Percentiles rank a stretch among this genome's conserved stretches.
phyloP scores from a whole-genome alignment of 331 rosid species.

The Quercus lobata region DNA sequence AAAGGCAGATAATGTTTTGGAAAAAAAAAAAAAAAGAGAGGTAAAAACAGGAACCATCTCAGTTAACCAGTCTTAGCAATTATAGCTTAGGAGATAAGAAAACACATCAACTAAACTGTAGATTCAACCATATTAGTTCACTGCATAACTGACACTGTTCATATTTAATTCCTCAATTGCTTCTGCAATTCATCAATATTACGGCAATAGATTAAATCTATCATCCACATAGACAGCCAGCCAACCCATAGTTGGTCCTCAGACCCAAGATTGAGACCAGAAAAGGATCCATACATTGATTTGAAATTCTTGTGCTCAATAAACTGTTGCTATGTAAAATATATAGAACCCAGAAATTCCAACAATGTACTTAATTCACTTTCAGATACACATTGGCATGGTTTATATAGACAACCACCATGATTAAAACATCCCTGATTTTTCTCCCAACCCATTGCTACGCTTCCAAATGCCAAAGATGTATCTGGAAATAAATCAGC shows the following conservation, averaged over 20 bases:
- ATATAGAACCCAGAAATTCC: not conserved
- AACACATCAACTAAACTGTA: not conserved
- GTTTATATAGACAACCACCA: not conserved
- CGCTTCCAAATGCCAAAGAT: not conserved
- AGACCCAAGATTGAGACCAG: not conserved
- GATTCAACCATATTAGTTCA: not conserved
- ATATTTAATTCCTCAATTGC: not conserved
- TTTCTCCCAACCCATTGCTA: not conserved
- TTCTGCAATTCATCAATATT: not conserved
- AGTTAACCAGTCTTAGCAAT: not conserved
- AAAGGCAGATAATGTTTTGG: not conserved
- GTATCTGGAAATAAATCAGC: not conserved
- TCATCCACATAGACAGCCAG: not conserved
- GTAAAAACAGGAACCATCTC: constrained; percentile 7
- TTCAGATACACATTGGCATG: not conserved
- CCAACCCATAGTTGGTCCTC: not conserved
- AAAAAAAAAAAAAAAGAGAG: not conserved
- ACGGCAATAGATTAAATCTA: not conserved
- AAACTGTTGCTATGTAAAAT: not conserved
- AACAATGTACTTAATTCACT: not conserved
- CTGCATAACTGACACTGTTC: not conserved
- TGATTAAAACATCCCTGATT: not conserved
- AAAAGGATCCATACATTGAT: not conserved
- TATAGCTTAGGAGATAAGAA: not conserved
- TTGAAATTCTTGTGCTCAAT: not conserved